Base-by-base conservation (phyloP, 2,329 filamentous ascomycete genomes). In the Ascochyta fabae region DNA sequence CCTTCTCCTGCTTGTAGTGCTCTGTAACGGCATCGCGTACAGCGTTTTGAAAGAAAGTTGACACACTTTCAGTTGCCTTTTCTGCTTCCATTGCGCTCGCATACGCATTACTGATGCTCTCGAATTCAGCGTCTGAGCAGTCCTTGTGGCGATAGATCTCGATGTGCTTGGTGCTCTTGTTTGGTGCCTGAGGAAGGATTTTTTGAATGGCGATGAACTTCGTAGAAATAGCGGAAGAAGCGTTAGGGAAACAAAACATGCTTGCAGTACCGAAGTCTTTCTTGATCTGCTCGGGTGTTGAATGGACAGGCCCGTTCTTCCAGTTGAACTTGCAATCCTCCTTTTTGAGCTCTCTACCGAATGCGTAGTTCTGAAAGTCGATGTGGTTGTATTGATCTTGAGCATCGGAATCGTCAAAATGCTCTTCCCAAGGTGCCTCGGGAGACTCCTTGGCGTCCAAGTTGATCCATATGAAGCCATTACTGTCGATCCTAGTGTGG, bases 101-200 rank as follows among this genome's bases (percentile, higher is more conserved):
- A 75, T 86, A 87, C 66, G 86, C 82, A 35, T 80, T 71, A 66
- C 78, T 79, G 69, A 86, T 83, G 48, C 76, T 69, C 12, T 78
- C 72, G 68, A 86, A 86, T 52, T 85, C 80, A 16, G 80, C 79
- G n/a, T 86, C 82, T 24, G 77, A 79, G 9, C 83, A 80, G 62
- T 81, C 74, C 63, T 83, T 84, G 78, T 86, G 83, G 51, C 83
- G 79, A 75, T 81, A 87, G 43, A 87, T 80, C 66, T 87, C 83
- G 67, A 86, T 36, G 26, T 53, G 51, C 9, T 39, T 44, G 1
- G n/a, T 44, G 8, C 44, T 48, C 26, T 34, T 48, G 19, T 48
- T 23, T 8, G 51, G 33, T 16, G 23, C 51, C 19, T 34, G 39
- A 3, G 51, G 39, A 10, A 53, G 6, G 2, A 16, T 6, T 27